Conservation (phyloP, 768 basidiomycete species). For the Rhodosporidiobolus odoratus region DNA sequence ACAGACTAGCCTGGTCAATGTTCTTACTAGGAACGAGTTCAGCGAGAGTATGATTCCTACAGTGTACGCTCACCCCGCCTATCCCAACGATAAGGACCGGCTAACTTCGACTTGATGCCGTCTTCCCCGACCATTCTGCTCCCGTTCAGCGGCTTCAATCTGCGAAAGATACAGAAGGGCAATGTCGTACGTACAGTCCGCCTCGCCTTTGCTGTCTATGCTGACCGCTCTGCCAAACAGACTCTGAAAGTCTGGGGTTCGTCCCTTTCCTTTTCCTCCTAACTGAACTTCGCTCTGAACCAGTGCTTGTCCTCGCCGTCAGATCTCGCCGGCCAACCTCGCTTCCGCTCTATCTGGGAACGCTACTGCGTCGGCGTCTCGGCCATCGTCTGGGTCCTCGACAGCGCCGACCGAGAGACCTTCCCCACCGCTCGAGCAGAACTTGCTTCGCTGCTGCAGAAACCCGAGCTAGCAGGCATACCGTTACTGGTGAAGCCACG, state of each 20-base stretch:
- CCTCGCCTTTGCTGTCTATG: neutral
- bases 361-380: conserved; percentile 36
- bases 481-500: conserved; percentile 27
- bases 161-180: conserved; percentile 29
- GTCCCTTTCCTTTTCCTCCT: neutral
- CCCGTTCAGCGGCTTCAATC: conserved; percentile 31
- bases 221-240: conserved; percentile 8
- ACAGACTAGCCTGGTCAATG: conserved; percentile 35
- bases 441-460: conserved; percentile 18
- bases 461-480: conserved; percentile 20
- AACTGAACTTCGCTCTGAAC: neutral
- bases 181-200: conserved; percentile 16
- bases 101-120: no score
- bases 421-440: conserved; percentile 26
- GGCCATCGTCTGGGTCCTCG: conserved; percentile 34
- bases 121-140: no score
- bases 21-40: conserved; percentile 29
- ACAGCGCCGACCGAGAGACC: conserved; percentile 25
- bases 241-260: conserved; percentile 36
- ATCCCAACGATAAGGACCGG: no score
- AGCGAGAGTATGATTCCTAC: conserved; percentile 37
- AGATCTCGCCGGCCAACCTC: conserved; percentile 38
- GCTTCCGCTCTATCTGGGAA: conserved; percentile 39
- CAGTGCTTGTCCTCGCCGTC: neutral
- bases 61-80: conserved; percentile 12